Conservation (phyloP, 2,329 filamentous ascomycete species). For the Pyrenochaeta sp. region DNA sequence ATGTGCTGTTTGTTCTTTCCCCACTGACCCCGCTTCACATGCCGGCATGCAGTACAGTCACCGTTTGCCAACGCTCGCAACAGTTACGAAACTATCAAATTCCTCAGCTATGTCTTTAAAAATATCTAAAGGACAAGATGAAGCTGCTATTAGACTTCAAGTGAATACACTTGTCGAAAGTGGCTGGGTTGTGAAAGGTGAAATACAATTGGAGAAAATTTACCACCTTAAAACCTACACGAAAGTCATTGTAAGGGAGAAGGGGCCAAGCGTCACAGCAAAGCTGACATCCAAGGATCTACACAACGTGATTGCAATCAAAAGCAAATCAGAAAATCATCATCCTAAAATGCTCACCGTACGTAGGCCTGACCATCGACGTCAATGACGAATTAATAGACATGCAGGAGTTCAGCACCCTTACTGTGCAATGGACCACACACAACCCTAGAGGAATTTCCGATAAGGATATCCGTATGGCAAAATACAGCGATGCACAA, state of each 20-base stretch:
- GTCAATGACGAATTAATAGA: background rate
- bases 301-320: background rate
- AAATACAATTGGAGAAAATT: slow-evolving; percentile 15
- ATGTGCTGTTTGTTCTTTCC: too few relatives aligned
- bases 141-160: background rate
- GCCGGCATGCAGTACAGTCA: too few relatives aligned
- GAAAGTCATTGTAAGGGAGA: slow-evolving; percentile 14
- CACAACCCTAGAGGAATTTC: slow-evolving; percentile 28
- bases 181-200: slow-evolving; percentile 8
- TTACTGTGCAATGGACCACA: slow-evolving; percentile 27
- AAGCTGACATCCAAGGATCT: slow-evolving; percentile 9
- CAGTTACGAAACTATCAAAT: too few relatives aligned
- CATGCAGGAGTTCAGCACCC: slow-evolving; percentile 18
- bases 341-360: slow-evolving; percentile 15
- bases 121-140: background rate
- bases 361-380: background rate
- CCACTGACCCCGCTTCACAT: too few relatives aligned
- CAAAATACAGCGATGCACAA: slow-evolving; percentile 27
- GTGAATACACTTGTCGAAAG: slow-evolving; percentile 8
- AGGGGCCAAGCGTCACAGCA: background rate
- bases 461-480: slow-evolving; percentile 26
- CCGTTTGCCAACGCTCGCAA: too few relatives aligned
- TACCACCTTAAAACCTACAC: slow-evolving; percentile 20
- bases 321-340: background rate
- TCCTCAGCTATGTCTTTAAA: background rate